Evolutionary conservation across 495 filamentous ascomycete genomes (phyloP).

Genomic region (Daldinia bambusicola): DNA sequence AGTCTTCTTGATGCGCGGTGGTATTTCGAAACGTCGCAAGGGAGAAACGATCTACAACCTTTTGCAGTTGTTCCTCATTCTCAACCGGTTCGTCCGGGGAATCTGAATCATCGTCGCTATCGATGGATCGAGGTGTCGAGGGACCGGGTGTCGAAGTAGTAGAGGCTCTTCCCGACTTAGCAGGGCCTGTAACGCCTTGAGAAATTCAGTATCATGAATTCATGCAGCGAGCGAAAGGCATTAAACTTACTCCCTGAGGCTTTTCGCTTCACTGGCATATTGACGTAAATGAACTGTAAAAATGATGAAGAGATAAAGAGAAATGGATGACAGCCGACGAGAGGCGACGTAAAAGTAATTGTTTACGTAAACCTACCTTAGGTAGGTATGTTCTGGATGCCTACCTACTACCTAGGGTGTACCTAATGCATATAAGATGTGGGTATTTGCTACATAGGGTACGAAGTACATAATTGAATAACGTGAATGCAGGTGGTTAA

Average conservation of each 20-base stretch:
- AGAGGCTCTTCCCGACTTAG: slow-evolving; percentile 67
- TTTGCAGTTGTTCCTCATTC: slow-evolving; percentile 65
- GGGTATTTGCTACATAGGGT: not conserved
- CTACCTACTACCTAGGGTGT: no score
- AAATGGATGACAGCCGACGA: slow-evolving; percentile 9
- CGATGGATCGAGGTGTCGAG: slow-evolving; percentile 71
- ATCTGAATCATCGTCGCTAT: slow-evolving; percentile 69
- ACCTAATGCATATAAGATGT: no score
- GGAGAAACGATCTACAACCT: slow-evolving; percentile 74
- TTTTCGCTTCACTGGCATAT: slow-evolving; percentile 84
- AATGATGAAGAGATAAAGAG: slow-evolving; percentile 2
- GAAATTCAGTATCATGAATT: slow-evolving; percentile 51
- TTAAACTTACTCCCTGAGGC: slow-evolving; percentile 64
- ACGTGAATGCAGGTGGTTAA: not conserved
- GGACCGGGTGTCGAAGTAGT: slow-evolving; percentile 75
- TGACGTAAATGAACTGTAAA: slow-evolving; percentile 14
- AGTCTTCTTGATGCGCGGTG: slow-evolving; percentile 51
- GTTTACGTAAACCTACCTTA: no score
- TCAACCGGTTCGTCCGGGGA: slow-evolving; percentile 60
- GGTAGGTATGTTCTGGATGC: no score
- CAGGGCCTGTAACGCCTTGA: slow-evolving; percentile 61
- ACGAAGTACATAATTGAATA: not conserved
- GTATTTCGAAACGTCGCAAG: slow-evolving; percentile 58
- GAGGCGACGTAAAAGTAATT: not conserved
- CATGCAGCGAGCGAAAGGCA: slow-evolving; percentile 37